A percentile compares a stretch with the other conserved stretches of the same genome.
Conservation (phyloP, 2,329 filamentous ascomycete species). For the Exophiala sp. region DNA sequence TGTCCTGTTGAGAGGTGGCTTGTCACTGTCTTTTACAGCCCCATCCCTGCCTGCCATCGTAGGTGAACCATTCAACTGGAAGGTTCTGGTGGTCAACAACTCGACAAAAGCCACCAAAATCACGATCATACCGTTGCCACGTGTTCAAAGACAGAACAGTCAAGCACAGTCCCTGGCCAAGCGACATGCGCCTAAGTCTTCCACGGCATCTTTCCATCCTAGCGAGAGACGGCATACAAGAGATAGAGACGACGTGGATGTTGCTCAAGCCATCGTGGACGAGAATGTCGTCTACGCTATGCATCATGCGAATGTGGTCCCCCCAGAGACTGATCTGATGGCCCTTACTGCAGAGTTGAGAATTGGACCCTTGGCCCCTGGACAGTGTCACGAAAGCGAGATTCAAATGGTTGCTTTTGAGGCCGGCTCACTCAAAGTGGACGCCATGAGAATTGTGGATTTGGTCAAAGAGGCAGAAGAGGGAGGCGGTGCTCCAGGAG, state of each 20-base stretch:
- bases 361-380: slow-evolving; percentile 37
- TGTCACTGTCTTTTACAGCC: slow-evolving; percentile 56
- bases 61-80: slow-evolving; percentile 54
- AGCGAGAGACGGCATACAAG: slow-evolving; percentile 22
- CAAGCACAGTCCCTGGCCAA: slow-evolving; percentile 23
- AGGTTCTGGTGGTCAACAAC: slow-evolving; percentile 58
- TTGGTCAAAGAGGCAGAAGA: slow-evolving; percentile 25
- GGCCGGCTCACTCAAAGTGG: slow-evolving; percentile 31
- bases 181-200: slow-evolving; percentile 44
- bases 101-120: slow-evolving; percentile 53
- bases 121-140: slow-evolving; percentile 51
- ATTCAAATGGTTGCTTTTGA: slow-evolving; percentile 43
- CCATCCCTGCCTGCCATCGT: slow-evolving; percentile 46
- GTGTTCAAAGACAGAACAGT: slow-evolving; percentile 31
- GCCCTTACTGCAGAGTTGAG: slow-evolving; percentile 57
- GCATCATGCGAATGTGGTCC: slow-evolving; percentile 43
- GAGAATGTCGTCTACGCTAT: slow-evolving; percentile 55
- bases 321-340: slow-evolving; percentile 52
- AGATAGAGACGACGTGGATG: slow-evolving; percentile 23
- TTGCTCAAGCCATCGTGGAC: slow-evolving; percentile 55
- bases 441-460: slow-evolving; percentile 28
- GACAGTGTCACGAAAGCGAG: slow-evolving; percentile 52
- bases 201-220: slow-evolving; percentile 41
- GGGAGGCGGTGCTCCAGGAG: slow-evolving; percentile 18
- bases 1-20: slow-evolving; percentile 16